A percentile compares a stretch with the other conserved stretches of the same genome.
Conservation (phyloP, 106 monocot species). For the Dendrobium chrysotoxum region DNA sequence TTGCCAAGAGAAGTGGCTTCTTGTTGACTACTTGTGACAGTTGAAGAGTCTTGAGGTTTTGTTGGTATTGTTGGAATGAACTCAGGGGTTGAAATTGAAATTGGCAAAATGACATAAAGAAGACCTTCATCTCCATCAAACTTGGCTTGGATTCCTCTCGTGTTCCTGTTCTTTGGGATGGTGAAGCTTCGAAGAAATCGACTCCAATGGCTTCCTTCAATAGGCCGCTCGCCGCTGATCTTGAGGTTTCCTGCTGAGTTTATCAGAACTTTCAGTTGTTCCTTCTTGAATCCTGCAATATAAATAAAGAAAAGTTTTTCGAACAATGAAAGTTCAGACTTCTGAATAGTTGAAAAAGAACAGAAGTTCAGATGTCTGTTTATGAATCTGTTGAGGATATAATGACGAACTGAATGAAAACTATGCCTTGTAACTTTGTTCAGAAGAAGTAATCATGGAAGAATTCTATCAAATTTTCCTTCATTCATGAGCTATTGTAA, state of each 20-base stretch:
- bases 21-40: not conserved
- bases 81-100: not conserved
- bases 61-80: not conserved
- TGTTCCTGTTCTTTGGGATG: constrained; percentile 16
- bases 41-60: not conserved
- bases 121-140: constrained; percentile 28
- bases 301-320: not conserved
- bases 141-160: constrained; percentile 21
- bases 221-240: constrained; percentile 35
- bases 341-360: too few relatives aligned
- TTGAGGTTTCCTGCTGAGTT: constrained; percentile 25
- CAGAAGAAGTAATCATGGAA: too few relatives aligned
- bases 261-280: constrained; percentile 30
- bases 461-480: too few relatives aligned
- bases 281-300: constrained; percentile 36
- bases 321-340: too few relatives aligned
- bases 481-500: too few relatives aligned
- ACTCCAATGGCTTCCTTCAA: constrained; percentile 20
- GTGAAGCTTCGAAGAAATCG: constrained; percentile 21
- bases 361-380: too few relatives aligned
- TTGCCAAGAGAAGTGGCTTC: not conserved
- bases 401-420: too few relatives aligned
- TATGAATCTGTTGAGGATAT: too few relatives aligned
- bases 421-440: too few relatives aligned
- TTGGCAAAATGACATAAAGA: constrained; percentile 25